Evolutionary conservation across 192 early-diverging fungal genomes (phyloP).

Genomic region (Cetraspora pellucida): DNA sequence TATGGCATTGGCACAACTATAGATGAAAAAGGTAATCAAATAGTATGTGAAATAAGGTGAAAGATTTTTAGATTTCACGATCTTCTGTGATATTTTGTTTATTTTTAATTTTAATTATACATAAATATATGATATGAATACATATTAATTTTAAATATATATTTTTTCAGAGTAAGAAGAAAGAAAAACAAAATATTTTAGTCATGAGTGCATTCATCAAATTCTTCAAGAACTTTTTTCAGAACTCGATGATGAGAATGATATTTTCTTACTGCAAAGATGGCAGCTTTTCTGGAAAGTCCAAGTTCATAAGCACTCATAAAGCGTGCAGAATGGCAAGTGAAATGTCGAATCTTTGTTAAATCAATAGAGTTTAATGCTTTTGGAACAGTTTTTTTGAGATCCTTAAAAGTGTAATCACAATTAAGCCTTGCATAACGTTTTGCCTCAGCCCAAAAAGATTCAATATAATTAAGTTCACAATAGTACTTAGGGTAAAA

Average conservation of each 20-base stretch:
- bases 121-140: no score
- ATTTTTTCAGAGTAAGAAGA: no score
- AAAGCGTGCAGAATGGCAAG: not conserved
- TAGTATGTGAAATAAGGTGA: no score
- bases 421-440: slow-evolving; percentile 23
- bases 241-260: not conserved
- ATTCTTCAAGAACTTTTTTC: not conserved
- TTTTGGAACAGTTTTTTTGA: slow-evolving; percentile 1
- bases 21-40: no score
- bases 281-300: not conserved
- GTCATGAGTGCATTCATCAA: no score
- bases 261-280: slow-evolving; percentile 18
- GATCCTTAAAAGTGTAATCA: not conserved
- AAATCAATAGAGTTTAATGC: slow-evolving; percentile 9
- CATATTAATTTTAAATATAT: no score
- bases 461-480: slow-evolving; percentile 32
- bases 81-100: no score
- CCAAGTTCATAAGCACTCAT: slow-evolving; percentile 19
- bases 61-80: no score
- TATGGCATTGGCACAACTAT: no score
- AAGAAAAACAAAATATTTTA: no score
- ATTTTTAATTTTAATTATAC: no score
- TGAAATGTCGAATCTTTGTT: not conserved
- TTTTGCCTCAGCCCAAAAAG: slow-evolving; percentile 26
- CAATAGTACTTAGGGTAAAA: slow-evolving; percentile 27